Percentiles rank a stretch among this genome's conserved stretches.
These are phyloP conservation scores for Teunomyces gatunensis DNA, from an alignment of 805 yeast species.

Conservation along the genomic window DNA sequence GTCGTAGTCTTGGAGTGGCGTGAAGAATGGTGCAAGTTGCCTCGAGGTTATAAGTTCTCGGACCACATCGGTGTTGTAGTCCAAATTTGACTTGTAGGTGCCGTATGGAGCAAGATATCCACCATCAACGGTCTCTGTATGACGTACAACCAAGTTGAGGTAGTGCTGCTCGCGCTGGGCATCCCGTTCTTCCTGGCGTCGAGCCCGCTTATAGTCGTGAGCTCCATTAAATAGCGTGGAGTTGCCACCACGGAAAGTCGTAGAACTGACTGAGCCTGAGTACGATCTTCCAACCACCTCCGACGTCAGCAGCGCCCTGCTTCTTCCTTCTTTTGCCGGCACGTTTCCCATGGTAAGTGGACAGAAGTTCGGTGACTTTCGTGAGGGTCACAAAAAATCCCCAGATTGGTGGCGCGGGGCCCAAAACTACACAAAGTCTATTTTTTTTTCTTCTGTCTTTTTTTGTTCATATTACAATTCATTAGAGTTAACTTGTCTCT, in stretches of 20 bases:
- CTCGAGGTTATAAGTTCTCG: slow-evolving; percentile 66
- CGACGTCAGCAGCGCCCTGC: slow-evolving; percentile 22
- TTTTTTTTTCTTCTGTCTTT: not conserved
- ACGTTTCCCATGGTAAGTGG: slow-evolving; percentile 39
- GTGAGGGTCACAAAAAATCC: not conserved
- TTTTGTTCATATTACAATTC: not conserved
- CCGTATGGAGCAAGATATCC: slow-evolving; percentile 93
- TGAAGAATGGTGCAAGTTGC: slow-evolving; percentile 82
- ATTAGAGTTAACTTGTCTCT: not conserved
- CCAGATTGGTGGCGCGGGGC: slow-evolving; percentile 2
- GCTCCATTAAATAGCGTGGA: slow-evolving; percentile 12
- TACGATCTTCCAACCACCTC: slow-evolving; percentile 8
- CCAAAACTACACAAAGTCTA: not conserved
- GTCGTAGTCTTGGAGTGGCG: slow-evolving; percentile 82
- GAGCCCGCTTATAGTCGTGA: slow-evolving; percentile 19
- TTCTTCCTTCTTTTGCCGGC: slow-evolving; percentile 39
- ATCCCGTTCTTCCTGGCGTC: slow-evolving; percentile 53
- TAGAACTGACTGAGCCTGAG: not conserved
- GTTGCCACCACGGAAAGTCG: slow-evolving; percentile 14
- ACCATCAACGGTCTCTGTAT: slow-evolving; percentile 81
- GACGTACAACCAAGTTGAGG: slow-evolving; percentile 55
- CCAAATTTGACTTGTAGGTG: slow-evolving; percentile 72
- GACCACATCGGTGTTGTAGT: slow-evolving; percentile 73
- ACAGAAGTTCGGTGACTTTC: not conserved
- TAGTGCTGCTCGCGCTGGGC: slow-evolving; percentile 52